A percentile compares a stretch with the other conserved stretches of the same genome.
Evolutionary conservation across 306 rosid genomes (phyloP).

Genomic region (Ziziphus jujuba): DNA sequence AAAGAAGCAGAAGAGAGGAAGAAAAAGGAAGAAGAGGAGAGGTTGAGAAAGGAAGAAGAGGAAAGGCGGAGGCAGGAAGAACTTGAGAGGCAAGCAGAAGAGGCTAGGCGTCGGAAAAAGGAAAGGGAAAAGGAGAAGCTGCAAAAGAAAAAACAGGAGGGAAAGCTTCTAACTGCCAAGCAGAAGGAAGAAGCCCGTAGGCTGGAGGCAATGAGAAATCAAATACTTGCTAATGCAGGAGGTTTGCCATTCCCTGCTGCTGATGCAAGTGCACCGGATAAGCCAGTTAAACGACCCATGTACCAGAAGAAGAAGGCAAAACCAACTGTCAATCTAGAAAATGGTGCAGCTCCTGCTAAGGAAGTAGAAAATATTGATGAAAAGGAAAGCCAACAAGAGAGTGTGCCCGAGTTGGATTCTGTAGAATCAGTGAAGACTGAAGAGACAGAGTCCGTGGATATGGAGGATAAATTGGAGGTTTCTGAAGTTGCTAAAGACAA

Average conservation of each 20-base stretch:
- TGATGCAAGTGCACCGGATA: conserved; percentile 37
- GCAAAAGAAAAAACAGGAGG: conserved; percentile 63
- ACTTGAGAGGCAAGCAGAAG: conserved; percentile 79
- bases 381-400: conserved; percentile 47
- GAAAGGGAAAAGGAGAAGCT: conserved; percentile 88
- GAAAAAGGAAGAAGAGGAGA: conserved; percentile 86
- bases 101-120: conserved; percentile 75
- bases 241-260: conserved; percentile 41
- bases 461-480: conserved; percentile 55
- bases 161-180: conserved; percentile 65
- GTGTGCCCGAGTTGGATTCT: conserved; percentile 31
- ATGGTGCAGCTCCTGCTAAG: conserved; percentile 54
- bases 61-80: conserved; percentile 76
- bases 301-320: conserved; percentile 79
- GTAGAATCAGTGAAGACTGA: conserved; percentile 64
- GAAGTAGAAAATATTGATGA: conserved; percentile 50
- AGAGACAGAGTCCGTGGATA: conserved; percentile 41
- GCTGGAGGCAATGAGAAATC: conserved; percentile 78
- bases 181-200: conserved; percentile 88
- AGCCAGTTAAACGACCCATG: conserved; percentile 67
- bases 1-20: conserved; percentile 82
- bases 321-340: conserved; percentile 46
- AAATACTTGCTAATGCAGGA: conserved; percentile 60
- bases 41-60: conserved; percentile 85
- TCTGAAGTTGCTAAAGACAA: conserved; percentile 57